Conservation (phyloP, 2,329 filamentous ascomycete species). For the Botrytis sinoallii region DNA sequence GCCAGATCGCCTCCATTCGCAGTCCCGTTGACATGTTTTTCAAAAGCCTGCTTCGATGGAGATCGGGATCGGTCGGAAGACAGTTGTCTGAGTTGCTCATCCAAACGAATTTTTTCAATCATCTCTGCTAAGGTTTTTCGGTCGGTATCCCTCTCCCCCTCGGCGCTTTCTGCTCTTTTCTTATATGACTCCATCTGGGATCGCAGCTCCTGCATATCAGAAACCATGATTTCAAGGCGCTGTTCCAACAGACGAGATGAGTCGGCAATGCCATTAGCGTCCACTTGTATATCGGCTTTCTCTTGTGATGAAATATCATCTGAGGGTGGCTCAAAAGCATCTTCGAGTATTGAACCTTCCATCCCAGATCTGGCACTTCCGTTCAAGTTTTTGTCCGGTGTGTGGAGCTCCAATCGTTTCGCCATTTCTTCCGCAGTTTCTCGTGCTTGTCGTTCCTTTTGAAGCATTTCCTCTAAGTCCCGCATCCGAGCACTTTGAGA, state of each 20-base stretch:
- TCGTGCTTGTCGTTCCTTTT: slow-evolving; percentile 75
- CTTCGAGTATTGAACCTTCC: slow-evolving; percentile 44
- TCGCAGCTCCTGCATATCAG: slow-evolving; percentile 33
- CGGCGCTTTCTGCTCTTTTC: slow-evolving; percentile 73
- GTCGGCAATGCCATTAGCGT: slow-evolving; percentile 77
- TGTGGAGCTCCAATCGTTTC: slow-evolving; percentile 63
- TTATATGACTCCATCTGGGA: slow-evolving; percentile 61
- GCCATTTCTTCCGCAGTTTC: slow-evolving; percentile 82
- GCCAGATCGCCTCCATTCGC: slow-evolving; percentile 12
- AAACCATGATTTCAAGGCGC: slow-evolving; percentile 33
- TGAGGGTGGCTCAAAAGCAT: slow-evolving; percentile 45
- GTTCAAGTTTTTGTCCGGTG: slow-evolving; percentile 42
- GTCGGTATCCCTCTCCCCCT: slow-evolving; percentile 69
- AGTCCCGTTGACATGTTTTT: slow-evolving; percentile 21
- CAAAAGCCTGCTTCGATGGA: background rate
- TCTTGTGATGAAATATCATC: slow-evolving; percentile 31
- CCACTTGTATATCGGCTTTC: slow-evolving; percentile 40
- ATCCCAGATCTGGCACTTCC: slow-evolving; percentile 40
- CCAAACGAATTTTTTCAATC: slow-evolving; percentile 74
- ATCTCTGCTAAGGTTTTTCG: slow-evolving; percentile 80
- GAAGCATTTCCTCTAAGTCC: slow-evolving; percentile 75
- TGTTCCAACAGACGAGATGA: slow-evolving; percentile 53
- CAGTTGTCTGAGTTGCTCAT: slow-evolving; percentile 47
- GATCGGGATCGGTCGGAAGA: slow-evolving; percentile 27
- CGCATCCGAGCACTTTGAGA: slow-evolving; percentile 75